These are phyloP conservation scores for Stagonosporopsis cucurbitacearum DNA, from an alignment of 2,329 filamentous ascomycete genomes.

Conservation along the genomic window DNA sequence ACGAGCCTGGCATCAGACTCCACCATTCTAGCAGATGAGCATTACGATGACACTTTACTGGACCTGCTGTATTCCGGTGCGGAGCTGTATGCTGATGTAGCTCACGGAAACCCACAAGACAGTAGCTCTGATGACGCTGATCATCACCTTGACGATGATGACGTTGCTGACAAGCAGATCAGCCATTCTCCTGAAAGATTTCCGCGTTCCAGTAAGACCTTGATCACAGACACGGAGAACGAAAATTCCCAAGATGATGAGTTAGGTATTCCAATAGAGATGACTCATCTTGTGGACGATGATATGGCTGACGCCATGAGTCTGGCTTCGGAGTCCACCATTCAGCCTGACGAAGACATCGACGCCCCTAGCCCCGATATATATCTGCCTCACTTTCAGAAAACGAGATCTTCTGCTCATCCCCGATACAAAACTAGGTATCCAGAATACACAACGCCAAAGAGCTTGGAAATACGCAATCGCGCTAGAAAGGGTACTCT, in stretches of 20 bases:
- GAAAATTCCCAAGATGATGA: no score
- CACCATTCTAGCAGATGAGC: background rate
- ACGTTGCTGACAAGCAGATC: no score
- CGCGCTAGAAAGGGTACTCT: background rate
- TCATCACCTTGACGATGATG: no score
- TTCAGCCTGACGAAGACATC: background rate
- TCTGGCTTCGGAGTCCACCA: background rate
- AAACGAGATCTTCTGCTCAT: background rate
- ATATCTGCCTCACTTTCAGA: background rate
- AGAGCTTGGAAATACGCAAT: background rate
- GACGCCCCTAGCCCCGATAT: background rate
- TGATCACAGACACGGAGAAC: no score
- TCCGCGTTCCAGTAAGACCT: no score
- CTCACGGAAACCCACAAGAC: no score
- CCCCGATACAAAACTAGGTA: background rate
- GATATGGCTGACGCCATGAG: background rate
- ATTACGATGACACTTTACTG: background rate
- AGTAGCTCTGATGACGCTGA: no score
- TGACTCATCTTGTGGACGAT: background rate
- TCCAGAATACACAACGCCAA: background rate
- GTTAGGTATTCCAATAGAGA: background rate
- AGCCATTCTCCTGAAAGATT: no score
- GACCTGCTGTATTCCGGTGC: no score
- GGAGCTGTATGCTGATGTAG: no score
- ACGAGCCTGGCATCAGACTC: no score